Evolutionary conservation across 345 rosid species (phyloP).

Genomic region (Citrus trifoliata): DNA sequence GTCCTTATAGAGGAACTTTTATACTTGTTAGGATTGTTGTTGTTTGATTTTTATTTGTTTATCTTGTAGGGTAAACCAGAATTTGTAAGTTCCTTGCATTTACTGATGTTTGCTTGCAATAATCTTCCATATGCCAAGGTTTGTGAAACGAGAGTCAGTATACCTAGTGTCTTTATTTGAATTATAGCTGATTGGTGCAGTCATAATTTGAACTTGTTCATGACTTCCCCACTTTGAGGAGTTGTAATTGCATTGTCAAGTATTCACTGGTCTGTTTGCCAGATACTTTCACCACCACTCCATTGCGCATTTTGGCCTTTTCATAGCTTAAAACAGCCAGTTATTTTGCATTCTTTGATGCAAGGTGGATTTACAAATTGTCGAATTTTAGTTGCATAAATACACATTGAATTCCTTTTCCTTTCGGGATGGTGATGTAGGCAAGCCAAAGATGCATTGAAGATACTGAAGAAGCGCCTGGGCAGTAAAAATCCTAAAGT

Average conservation of each 20-base stretch:
- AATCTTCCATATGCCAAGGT: neutral
- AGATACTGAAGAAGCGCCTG: slow-evolving; percentile 84
- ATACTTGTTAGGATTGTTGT: neutral
- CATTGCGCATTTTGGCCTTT: neutral
- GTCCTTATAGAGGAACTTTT: neutral
- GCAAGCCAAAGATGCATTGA: slow-evolving; percentile 87
- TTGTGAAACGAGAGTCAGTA: neutral
- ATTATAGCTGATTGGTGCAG: neutral
- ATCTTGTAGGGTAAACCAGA: neutral
- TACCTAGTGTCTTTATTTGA: neutral
- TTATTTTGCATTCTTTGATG: neutral
- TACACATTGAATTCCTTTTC: slow-evolving; percentile 4
- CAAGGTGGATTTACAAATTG: slow-evolving; percentile 3
- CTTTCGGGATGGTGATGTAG: slow-evolving; percentile 39
- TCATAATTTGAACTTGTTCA: neutral
- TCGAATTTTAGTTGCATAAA: neutral
- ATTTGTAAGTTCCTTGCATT: neutral
- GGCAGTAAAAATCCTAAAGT: slow-evolving; percentile 87
- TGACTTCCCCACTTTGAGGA: neutral
- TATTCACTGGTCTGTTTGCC: neutral
- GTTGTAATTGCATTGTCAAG: neutral
- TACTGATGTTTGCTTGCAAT: neutral
- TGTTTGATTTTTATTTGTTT: neutral
- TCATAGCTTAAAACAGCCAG: neutral
- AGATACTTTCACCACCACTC: neutral